Base-by-base conservation (phyloP, 2,329 filamentous ascomycete genomes). In the Hypomyces rosellus region DNA sequence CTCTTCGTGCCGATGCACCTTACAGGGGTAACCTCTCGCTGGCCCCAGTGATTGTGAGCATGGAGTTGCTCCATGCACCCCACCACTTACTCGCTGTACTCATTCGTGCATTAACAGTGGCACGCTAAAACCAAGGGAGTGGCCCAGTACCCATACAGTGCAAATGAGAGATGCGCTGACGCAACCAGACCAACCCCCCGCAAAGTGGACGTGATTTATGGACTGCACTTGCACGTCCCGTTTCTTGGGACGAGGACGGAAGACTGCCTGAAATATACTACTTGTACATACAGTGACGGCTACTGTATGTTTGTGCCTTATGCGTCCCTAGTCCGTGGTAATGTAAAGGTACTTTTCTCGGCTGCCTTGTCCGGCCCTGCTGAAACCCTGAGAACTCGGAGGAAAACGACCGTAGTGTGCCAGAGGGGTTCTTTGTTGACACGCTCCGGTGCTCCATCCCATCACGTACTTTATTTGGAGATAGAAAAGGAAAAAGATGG, bases 41-140 rank as follows among this genome's bases (percentile, higher is more conserved):
- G 34, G 37, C 25, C 45, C 48, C 37, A 50, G 37, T 46, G 43
- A 46, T 46, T 44, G 41, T 44, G 14, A 18, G 39, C 39, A 20
- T 16, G 34, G 36, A 22, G 33, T 39, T 22, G 37, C 38, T 40
- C 20, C 14, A 20, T 18, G 45, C 22, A 34, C 46, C 38, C 46
- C 46, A 48, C 45, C 50, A 44, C 37, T 34, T 37, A 41, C 30
- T 20, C 33, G 42, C 34, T 30, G 25, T 30, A 30, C 25, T 33
- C 25, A 38, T 38, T 16, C 42, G 25, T 50, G 48, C 50, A 52
- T 52, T 37, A 34, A 38, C 49, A 52, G 50, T 52, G 50, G 50
- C 50, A 52, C 50, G 50, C 50, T 52, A 52, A 34, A 51, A 46
- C 15, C 40, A 30, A 11, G 13, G 15, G 16, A 42, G 40, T 42